Evolutionary conservation across 305 asterid species (phyloP), one percentile per base, ranked within the genome.

Genomic region (Solanum hybrid): DNA sequence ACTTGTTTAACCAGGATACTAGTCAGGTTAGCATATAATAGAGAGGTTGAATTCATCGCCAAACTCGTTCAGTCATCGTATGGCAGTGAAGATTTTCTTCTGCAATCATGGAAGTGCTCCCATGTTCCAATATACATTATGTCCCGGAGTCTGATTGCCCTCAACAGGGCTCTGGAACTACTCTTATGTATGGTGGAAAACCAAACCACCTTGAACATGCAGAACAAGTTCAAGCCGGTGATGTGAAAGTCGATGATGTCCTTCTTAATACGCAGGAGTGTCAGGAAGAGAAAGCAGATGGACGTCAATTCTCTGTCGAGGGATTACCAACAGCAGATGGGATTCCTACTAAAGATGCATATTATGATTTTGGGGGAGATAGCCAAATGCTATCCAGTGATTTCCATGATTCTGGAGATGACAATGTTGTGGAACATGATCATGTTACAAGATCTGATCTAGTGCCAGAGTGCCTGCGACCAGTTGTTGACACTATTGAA

Each of bases 61-160:
- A 87, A 69, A 88, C 29, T 8, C 86, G 80, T 83, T 88, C 89
- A 92, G 89, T 46, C 77, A 37, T 82, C 86, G 88, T 90, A 93
- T 89, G 93, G 93, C 89, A 92, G 78, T 91, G 75, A 87, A 89
- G 89, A 71, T 88, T 91, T 51, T 91, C 80, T 90, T 89, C 83
- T 92, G 92, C 87, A 89, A 89, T 86, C 29, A 96, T 97, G 99
- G 98, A 95, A 92, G 96, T 94, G 91, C 93, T 96, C 92, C 93
- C 96, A 89, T 94, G 94, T 94, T 93, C 96, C 91, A 92, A 92
- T 89, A 89, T 91, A 79, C 89, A 87, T 92, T 92, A 87, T 92
- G 92, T 88, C 88, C 93, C 93, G 67, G 97, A 95, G 82, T 91
- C 98, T 61, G 93, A 94, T 92, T 89, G 95, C 93, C 93, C 95